A percentile compares a stretch with the other conserved stretches of the same genome.
These are phyloP conservation scores for Pyrenophora tritici-repentis DNA, from an alignment of 2,329 filamentous ascomycete species.

Conservation along the genomic window DNA sequence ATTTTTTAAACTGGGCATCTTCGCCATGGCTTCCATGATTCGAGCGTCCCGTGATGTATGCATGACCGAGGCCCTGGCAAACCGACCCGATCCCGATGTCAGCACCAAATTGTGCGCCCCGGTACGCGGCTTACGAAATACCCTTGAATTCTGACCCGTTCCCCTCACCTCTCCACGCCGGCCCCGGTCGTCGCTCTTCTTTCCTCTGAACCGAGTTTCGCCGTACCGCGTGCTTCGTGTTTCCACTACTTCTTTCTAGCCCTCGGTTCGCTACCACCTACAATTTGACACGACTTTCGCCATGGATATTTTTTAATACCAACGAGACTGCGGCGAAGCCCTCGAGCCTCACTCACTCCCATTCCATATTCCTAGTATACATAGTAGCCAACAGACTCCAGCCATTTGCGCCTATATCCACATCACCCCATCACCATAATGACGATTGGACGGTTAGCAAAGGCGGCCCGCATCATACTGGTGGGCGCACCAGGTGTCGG, in stretches of 20 bases:
- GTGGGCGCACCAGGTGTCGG: constrained; percentile 95
- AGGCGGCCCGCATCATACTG: constrained; percentile 89
- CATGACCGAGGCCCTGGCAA: constrained; percentile 9
- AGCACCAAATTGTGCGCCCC: constrained; percentile 4
- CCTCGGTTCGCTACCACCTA: background rate
- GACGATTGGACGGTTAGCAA: constrained; percentile 42
- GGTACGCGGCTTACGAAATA: constrained; percentile 4
- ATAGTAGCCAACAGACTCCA: constrained; percentile 2
- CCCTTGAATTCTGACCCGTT: constrained; percentile 3
- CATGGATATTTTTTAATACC: constrained; percentile 30
- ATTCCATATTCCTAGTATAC: constrained; percentile 10
- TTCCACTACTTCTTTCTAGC: constrained; percentile 1
- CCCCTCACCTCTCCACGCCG: constrained; percentile 12
- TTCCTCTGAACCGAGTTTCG: constrained; percentile 1
- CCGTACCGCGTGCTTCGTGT: background rate
- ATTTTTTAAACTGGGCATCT: too few relatives aligned
- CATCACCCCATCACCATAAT: constrained; percentile 19
- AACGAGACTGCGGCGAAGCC: constrained; percentile 26
- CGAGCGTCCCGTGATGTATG: background rate
- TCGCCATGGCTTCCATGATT: too few relatives aligned
- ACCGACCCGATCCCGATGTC: constrained; percentile 8
- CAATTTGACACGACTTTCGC: constrained; percentile 1
- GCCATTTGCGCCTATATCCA: background rate
- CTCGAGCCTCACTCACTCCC: constrained; percentile 32
- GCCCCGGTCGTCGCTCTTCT: constrained; percentile 4